Base-by-base conservation (phyloP, 2,329 filamentous ascomycete species). In the Sarocladiaceae sp. region DNA sequence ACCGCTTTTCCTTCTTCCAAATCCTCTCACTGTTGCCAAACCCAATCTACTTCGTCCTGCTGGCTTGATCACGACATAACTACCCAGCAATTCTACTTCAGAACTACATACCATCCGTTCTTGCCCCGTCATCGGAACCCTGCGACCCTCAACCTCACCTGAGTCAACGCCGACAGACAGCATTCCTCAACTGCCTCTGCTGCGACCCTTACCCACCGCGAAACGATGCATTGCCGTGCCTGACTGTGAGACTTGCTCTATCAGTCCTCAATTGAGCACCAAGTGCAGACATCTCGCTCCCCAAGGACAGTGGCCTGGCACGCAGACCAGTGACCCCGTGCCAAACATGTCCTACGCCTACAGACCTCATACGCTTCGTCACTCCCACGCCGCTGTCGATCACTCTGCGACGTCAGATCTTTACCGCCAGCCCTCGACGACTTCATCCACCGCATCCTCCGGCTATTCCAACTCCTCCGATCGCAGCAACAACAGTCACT, bases 371-470 rank as follows among this genome's bases (percentile, higher is more conserved):
- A 72, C 76, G 45, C 70, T 82, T 47, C 72, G 76, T 52, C 76
- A 80, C 60, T 70, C 74, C 51, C 71, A 72, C 48, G 73, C 70
- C 45, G 24, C 40, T 43, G 58, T 66, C 55, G 74, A 78, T 57
- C 59, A 66, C 55, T 43, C 51, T 47, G 53, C 65, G 52, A 58
- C 59, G 50, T 55, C 61, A 61, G 55, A 58, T 46, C 54, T 80
- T 52, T 69, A 68, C 50, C 74, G 84, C 52, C 81, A 86, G 55
- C 73, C 79, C 24, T 88, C 85, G 4, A 87, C 77, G 47, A 78
- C 80, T 27, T 83, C 82, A 9, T 86, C 84, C 6, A 80, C 78
- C n/a, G 77, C 76, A 44, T 88, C 84, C 3, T 85, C 83, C 3
- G 76, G 72, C 45, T 84, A 81, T 59, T 85, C 83, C 1, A 70